These are phyloP conservation scores for Diaporthe ampelina DNA, from an alignment of 2,329 filamentous ascomycete genomes.

Conservation along the genomic window DNA sequence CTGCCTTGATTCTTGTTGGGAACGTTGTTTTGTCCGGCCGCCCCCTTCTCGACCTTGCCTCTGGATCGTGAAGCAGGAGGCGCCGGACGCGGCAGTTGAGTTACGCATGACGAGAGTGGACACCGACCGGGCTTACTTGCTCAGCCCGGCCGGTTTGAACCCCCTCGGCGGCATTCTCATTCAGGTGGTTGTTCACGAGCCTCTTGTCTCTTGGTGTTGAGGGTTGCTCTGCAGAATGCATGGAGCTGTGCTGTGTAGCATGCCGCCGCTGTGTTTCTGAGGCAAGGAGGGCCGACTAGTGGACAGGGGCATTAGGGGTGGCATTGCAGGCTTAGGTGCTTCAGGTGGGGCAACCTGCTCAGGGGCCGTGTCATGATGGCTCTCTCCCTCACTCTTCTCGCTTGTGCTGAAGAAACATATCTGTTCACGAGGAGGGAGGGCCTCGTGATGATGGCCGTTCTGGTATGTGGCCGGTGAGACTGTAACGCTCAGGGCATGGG, in stretches of 20 bases:
- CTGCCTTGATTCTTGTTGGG: background rate
- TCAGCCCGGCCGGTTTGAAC: conserved; percentile 2
- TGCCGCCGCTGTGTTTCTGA: conserved; percentile 1
- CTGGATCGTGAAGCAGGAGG: background rate
- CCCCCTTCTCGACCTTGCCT: background rate
- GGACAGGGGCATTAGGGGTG: conserved; percentile 13
- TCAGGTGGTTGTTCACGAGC: background rate
- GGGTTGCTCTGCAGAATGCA: conserved; percentile 4
- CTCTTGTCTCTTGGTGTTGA: conserved; percentile 10
- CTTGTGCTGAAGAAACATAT: background rate
- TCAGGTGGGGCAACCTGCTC: conserved; percentile 30
- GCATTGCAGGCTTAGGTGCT: conserved; percentile 28
- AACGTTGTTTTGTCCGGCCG: background rate
- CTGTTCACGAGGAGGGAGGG: background rate
- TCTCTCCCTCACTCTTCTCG: background rate
- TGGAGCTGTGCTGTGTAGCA: background rate
- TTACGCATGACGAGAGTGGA: background rate
- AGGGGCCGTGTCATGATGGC: background rate
- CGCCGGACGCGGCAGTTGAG: background rate
- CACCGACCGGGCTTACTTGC: background rate
- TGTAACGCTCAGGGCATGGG: conserved; percentile 30
- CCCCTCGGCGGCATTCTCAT: background rate
- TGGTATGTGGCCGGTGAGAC: background rate
- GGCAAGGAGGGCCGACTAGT: conserved; percentile 9
- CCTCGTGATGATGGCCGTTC: background rate